A percentile compares a stretch with the other conserved stretches of the same genome.
Conservation (phyloP, 164 flowering plant species). For the Magnolia kwangsiensis region DNA sequence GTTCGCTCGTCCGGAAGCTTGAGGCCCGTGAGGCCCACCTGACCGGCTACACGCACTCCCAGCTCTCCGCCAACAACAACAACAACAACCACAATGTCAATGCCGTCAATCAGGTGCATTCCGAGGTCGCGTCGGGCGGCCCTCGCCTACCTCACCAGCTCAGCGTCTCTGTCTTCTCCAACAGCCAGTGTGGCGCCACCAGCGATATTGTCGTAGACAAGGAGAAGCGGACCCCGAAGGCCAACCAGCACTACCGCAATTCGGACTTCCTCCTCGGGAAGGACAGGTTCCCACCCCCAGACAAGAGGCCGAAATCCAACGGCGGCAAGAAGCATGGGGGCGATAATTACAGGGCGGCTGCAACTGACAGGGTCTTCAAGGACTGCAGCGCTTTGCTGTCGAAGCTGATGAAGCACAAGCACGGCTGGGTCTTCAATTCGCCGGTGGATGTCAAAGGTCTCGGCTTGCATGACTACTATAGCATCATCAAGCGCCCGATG, state of each 20-base stretch:
- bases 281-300: constrained; percentile 67
- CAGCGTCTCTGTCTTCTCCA: constrained; percentile 51
- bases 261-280: constrained; percentile 76
- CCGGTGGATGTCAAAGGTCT: constrained; percentile 70
- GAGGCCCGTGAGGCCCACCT: constrained; percentile 42
- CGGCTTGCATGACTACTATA: constrained; percentile 64
- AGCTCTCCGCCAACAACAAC: constrained; percentile 26
- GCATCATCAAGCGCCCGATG: constrained; percentile 75
- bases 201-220: constrained; percentile 49
- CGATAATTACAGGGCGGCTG: constrained; percentile 16
- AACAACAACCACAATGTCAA: constrained; percentile 25
- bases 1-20: constrained; percentile 59
- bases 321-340: constrained; percentile 30
- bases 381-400: constrained; percentile 45
- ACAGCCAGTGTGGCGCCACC: constrained; percentile 31
- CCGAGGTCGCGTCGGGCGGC: constrained; percentile 42
- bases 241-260: constrained; percentile 67
- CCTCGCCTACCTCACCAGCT: constrained; percentile 48
- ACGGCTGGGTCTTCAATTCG: constrained; percentile 72
- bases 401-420: constrained; percentile 70
- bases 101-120: constrained; percentile 30
- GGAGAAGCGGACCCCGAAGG: constrained; percentile 88
- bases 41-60: constrained; percentile 27
- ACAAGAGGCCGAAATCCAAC: constrained; percentile 66
- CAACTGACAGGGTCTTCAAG: constrained; percentile 33